Evolutionary conservation across 768 basidiomycete genomes (phyloP), one percentile per base, ranked within the genome.

Genomic region (Dioszegia crocea): DNA sequence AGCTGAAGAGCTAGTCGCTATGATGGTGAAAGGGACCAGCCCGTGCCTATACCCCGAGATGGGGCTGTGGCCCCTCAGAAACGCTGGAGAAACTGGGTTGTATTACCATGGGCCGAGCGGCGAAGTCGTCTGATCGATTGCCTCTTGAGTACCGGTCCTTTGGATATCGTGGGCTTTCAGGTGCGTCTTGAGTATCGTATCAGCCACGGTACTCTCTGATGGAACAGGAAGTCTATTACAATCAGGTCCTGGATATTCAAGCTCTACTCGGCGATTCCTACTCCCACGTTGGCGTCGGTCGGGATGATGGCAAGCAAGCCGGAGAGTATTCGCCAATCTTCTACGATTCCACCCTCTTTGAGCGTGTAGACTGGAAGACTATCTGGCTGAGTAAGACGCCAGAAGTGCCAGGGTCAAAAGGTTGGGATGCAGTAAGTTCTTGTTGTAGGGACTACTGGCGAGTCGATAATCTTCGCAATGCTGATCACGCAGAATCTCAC

Each of bases 261-360:
- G 78, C 80, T 44, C 78, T 86, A 3, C 79, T 87, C 14, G 85
- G 85, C 0, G 57, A 75, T 3, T 79, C 79, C 3, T 87, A 83
- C 82, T 79, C 74, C 16, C 83, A 82, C 81, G 80, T 85, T 21
- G 85, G 84, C 1, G 84, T 85, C 0, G 85, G 85, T 0, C 78
- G 85, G n/a, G 81, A 84, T 54, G 83, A 86, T 64, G 85, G 85
- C 2, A 72, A 71, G 8, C 58, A 76, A 16, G 80, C 78, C 0
- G 85, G 85, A 30, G 85, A 86, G 70, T 85, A 83, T 70, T 80
- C 80, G 63, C 84, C 85, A 0, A 82, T 86, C 59, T 86, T 85
- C 70, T 86, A 80, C 76, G 81, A 83, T 60, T 81, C 77, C 80
- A 80, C 57, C 10, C 60, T 65, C 31, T 70, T 72, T 45, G 44